Base-by-base conservation (phyloP, 495 filamentous ascomycete species). In the Penicillium paradoxum region DNA sequence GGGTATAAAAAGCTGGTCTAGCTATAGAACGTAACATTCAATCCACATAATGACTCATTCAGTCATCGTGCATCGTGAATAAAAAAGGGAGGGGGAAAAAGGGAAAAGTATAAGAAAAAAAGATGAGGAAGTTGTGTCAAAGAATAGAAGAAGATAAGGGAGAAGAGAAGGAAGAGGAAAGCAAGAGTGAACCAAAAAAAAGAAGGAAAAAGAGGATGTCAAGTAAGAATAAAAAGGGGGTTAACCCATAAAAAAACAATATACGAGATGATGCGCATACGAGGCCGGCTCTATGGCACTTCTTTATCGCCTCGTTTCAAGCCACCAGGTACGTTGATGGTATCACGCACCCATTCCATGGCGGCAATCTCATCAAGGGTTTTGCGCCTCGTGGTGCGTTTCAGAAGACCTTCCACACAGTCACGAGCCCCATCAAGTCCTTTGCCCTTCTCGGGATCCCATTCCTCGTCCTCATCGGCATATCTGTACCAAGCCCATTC, bases 401-500 rank as follows among this genome's bases (percentile, higher is more conserved):
- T 91, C 40, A 98, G 64, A 17, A 97, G 72, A 0, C 81, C 87
- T 56, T 95, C 91, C 4, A 95, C 90, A 22, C 87, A 85, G 42
- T 82, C 76, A 64, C 86, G 85, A 2, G 88, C 92, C 2, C 89
- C 90, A 30, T 81, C 79, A 24, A 92, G 74, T 17, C 78, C 85
- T 33, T 67, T 71, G 5, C 81, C 83, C 54, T 84, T 79, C 18
- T 72, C 72, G 4, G 67, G 59, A 54, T 82, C 81, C 80, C 82
- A 86, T 44, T 88, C 87, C 21, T 85, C 89, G 30, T 90, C 86
- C 24, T 81, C 79, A 50, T 86, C 83, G 8, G 83, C 88, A 58
- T 86, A 95, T 47, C 85, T 83, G 46, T 86, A 84, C 93, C 93
- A 98, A 18, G 85, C 79, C 93, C 93, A 98, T 57, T 98, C 93